phyloP scores from a whole-genome alignment of 257 asterid genomes.

The Ilex asprella region DNA sequence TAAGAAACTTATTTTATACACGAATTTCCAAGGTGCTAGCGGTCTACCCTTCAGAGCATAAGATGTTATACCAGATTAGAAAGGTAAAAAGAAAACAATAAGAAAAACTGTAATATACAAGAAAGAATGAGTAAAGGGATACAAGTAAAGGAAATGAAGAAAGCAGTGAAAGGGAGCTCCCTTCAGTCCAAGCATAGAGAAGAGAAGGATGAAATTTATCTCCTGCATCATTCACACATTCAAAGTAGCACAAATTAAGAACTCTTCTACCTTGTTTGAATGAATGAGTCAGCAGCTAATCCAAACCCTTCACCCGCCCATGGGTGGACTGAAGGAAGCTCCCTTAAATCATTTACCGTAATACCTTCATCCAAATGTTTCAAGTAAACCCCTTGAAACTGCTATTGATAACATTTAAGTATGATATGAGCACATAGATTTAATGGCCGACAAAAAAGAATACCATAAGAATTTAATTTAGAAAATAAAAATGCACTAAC shows the following conservation, averaged over 20 bases:
- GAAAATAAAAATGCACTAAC: too few species aligned
- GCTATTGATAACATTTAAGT: too few species aligned
- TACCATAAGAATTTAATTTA: too few species aligned
- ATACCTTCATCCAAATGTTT: not conserved
- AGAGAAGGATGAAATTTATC: constrained; percentile 50
- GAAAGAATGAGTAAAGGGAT: not conserved
- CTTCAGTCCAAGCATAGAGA: constrained; percentile 83
- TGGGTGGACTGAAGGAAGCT: constrained; percentile 77
- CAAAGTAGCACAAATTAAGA: constrained; percentile 19
- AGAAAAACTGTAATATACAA: too few species aligned
- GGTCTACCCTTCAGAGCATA: too few species aligned
- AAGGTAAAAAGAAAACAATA: too few species aligned
- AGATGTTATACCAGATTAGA: too few species aligned
- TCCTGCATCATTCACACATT: constrained; percentile 78
- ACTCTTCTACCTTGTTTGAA: constrained; percentile 34
- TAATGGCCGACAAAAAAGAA: too few species aligned
- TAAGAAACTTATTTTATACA: too few species aligned
- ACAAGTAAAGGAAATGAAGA: not conserved
- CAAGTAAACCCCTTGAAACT: too few species aligned
- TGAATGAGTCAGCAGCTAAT: constrained; percentile 79
- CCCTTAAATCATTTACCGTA: constrained; percentile 21
- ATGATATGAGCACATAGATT: too few species aligned
- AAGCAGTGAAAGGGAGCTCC: constrained; percentile 63
- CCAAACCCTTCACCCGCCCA: constrained; percentile 39
- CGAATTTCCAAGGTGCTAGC: too few species aligned